Percentiles rank a stretch among this genome's conserved stretches.
Evolutionary conservation across 306 rosid genomes (phyloP).

Genomic region (Citrullus amarus): DNA sequence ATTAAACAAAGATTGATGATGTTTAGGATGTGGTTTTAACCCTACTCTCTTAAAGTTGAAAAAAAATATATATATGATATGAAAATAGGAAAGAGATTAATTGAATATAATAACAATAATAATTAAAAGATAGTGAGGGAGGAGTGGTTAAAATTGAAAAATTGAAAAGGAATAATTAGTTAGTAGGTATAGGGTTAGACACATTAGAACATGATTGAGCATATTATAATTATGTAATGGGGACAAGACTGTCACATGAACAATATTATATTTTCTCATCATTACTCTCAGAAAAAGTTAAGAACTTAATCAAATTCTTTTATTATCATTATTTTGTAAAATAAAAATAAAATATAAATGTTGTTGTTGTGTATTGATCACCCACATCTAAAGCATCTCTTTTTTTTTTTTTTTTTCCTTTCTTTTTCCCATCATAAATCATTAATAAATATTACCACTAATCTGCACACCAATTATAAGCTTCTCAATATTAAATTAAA

Average conservation of each 20-base stretch:
- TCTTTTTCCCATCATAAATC: conserved; percentile 21
- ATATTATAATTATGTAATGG: conserved; percentile 17
- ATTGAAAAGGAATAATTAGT: conserved; percentile 16
- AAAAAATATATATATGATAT: not conserved
- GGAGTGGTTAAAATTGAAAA: conserved; percentile 16
- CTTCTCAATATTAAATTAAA: conserved; percentile 19
- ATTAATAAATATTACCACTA: conserved; percentile 22
- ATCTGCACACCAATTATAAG: conserved; percentile 51
- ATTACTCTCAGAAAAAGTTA: conserved; percentile 12
- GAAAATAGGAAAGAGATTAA: not conserved
- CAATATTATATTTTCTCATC: conserved; percentile 23
- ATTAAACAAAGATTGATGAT: no score
- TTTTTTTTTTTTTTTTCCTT: conserved; percentile 1
- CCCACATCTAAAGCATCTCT: conserved; percentile 76
- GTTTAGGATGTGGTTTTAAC: no score
- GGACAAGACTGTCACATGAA: conserved; percentile 59
- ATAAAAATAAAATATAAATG: not conserved
- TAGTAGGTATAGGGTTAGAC: conserved; percentile 20
- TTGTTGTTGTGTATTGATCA: conserved; percentile 34
- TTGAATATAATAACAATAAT: not conserved
- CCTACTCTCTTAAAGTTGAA: no score
- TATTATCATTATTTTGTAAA: conserved; percentile 2
- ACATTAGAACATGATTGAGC: conserved; percentile 50
- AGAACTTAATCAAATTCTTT: conserved; percentile 3
- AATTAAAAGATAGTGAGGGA: not conserved